A percentile compares a stretch with the other conserved stretches of the same genome.
phyloP scores from a whole-genome alignment of 306 rosid genomes.

The Corylus americana region DNA sequence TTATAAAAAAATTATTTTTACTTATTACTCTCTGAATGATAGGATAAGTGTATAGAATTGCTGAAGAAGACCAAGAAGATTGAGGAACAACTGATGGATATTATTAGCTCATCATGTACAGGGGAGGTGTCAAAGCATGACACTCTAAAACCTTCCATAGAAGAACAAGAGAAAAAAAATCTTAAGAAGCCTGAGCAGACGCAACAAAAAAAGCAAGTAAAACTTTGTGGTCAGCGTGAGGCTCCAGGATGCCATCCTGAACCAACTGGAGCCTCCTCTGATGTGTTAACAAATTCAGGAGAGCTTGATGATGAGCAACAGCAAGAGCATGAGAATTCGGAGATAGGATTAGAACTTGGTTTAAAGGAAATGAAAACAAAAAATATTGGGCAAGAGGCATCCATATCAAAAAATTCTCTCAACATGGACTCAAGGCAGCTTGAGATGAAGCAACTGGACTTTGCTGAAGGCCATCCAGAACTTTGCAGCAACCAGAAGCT shows the following conservation, averaged over 20 bases:
- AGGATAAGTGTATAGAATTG: constrained; percentile 11
- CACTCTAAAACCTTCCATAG: neutral
- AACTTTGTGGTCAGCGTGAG: neutral
- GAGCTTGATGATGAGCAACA: neutral
- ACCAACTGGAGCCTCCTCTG: neutral
- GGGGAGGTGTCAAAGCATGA: neutral
- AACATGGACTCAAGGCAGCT: neutral
- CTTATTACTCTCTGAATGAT: neutral
- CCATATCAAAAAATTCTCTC: neutral
- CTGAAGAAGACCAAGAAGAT: constrained; percentile 1
- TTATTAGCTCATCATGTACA: neutral
- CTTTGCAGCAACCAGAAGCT: neutral
- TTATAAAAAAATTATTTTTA: neutral
- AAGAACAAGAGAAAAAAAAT: constrained; percentile 1
- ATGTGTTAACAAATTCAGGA: neutral
- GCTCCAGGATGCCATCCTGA: neutral
- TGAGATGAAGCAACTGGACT: neutral
- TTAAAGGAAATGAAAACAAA: neutral
- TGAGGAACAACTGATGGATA: constrained; percentile 8
- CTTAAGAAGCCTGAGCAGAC: neutral
- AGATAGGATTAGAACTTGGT: neutral
- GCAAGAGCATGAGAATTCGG: neutral
- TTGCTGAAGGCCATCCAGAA: neutral
- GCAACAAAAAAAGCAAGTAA: neutral
- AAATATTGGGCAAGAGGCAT: neutral